These are phyloP conservation scores for Orobanche coerulescens DNA, from an alignment of 257 asterid genomes.

Conservation along the genomic window DNA sequence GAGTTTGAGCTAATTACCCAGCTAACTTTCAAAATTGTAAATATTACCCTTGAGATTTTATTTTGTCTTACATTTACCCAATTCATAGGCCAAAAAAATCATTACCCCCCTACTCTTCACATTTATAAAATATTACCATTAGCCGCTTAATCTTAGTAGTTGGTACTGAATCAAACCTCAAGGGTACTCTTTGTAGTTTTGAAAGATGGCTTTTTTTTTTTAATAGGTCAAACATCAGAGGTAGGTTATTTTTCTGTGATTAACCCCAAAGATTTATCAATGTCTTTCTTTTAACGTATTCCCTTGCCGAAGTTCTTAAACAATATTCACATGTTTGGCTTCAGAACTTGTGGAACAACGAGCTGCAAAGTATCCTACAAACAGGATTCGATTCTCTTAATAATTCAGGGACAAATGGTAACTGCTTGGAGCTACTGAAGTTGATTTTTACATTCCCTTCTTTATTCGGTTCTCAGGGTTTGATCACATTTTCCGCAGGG, in stretches of 20 bases:
- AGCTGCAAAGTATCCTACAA: conserved; percentile 48
- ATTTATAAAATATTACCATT: no score
- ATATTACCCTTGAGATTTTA: no score
- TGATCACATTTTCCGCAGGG: background rate
- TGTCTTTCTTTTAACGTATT: no score
- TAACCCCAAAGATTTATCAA: no score
- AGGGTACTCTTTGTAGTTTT: background rate
- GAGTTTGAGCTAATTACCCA: no score
- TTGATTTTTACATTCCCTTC: background rate
- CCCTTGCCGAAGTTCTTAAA: background rate
- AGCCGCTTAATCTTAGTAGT: no score
- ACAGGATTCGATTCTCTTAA: conserved; percentile 46
- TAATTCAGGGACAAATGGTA: conserved; percentile 52
- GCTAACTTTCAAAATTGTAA: no score
- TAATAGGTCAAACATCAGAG: no score
- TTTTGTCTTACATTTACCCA: no score
- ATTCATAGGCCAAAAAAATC: no score
- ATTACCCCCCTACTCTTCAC: no score
- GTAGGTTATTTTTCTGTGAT: no score
- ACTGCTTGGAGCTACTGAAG: background rate
- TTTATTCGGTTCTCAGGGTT: background rate
- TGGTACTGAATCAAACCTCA: background rate
- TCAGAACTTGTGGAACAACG: conserved; percentile 52
- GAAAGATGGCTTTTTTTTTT: background rate
- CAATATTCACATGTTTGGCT: background rate